These are phyloP conservation scores for Sphagnum contortum DNA, from an alignment of 225 moss, liverwort and hornwort genomes.

Conservation along the genomic window DNA sequence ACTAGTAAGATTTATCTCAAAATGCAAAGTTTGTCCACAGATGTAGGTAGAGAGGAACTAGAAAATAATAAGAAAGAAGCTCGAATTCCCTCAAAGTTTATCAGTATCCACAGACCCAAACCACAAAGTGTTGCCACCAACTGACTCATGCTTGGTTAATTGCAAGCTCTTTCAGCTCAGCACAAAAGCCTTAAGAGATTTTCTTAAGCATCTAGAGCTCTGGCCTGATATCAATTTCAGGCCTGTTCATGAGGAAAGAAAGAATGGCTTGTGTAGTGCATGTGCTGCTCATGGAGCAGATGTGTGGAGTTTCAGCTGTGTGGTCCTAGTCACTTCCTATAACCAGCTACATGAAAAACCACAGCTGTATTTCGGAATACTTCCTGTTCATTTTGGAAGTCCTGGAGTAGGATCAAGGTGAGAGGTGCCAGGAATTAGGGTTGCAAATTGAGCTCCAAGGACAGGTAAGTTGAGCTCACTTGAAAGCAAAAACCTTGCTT, in stretches of 20 bases:
- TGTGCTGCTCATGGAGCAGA: slow-evolving; percentile 67
- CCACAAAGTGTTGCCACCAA: no score
- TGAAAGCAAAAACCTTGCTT: no score
- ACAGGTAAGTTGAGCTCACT: background rate
- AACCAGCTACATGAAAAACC: background rate
- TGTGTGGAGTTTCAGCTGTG: background rate
- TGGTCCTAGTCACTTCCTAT: background rate
- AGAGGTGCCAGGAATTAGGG: no score
- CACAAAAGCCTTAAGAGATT: slow-evolving; percentile 73
- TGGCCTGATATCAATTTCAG: slow-evolving; percentile 84
- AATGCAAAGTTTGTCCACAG: no score
- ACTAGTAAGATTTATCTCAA: no score
- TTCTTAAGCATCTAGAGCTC: slow-evolving; percentile 74
- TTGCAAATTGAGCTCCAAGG: background rate
- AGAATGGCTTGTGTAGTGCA: slow-evolving; percentile 98
- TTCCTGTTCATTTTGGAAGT: no score
- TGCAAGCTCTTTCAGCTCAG: slow-evolving; percentile 81
- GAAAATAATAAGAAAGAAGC: no score
- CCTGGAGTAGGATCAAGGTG: no score
- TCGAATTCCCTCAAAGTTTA: no score
- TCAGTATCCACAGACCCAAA: no score
- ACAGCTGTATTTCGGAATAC: background rate
- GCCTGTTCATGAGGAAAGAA: slow-evolving; percentile 85
- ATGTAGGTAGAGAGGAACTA: no score
- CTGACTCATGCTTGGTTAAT: slow-evolving; percentile 29